These are phyloP conservation scores for Fusarium ramigenum DNA, from an alignment of 2,329 filamentous ascomycete species.

Conservation along the genomic window DNA sequence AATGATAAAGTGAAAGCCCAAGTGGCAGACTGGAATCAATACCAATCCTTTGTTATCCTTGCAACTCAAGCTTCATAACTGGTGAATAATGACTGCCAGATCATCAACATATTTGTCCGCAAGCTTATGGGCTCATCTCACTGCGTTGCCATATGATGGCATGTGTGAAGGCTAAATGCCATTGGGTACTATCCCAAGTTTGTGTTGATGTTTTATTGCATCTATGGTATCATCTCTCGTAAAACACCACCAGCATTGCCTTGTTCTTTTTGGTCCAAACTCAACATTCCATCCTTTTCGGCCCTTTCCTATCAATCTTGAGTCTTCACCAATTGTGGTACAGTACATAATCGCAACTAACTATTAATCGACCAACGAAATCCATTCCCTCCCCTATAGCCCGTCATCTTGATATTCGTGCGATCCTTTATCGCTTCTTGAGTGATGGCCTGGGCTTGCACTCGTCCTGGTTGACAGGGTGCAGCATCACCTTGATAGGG, in stretches of 20 bases:
- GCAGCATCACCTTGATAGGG: slow-evolving; percentile 85
- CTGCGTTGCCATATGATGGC: background rate
- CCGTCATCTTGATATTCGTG: background rate
- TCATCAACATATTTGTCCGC: background rate
- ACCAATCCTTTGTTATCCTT: slow-evolving; percentile 12
- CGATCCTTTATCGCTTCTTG: slow-evolving; percentile 63
- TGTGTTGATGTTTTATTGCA: slow-evolving; percentile 33
- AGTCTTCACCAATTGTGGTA: slow-evolving; percentile 3
- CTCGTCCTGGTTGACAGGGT: slow-evolving; percentile 73
- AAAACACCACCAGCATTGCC: slow-evolving; percentile 34
- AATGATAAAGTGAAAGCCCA: slow-evolving; percentile 24
- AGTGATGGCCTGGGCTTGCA: slow-evolving; percentile 69
- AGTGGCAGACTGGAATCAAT: slow-evolving; percentile 30
- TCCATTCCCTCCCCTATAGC: background rate
- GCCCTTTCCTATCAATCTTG: slow-evolving; percentile 20
- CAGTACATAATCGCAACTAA: slow-evolving; percentile 31
- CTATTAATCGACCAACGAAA: slow-evolving; percentile 22
- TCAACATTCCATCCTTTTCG: slow-evolving; percentile 19
- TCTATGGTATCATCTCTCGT: slow-evolving; percentile 46
- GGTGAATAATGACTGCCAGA: background rate
- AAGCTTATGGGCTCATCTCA: background rate
- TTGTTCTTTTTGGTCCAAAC: slow-evolving; percentile 4
- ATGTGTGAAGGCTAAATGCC: background rate
- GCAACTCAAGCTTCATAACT: background rate
- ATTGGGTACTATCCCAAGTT: background rate